These are phyloP conservation scores for Chaetoceros muelleri DNA, from an alignment of 108 stramenopile genomes.

Conservation along the genomic window DNA sequence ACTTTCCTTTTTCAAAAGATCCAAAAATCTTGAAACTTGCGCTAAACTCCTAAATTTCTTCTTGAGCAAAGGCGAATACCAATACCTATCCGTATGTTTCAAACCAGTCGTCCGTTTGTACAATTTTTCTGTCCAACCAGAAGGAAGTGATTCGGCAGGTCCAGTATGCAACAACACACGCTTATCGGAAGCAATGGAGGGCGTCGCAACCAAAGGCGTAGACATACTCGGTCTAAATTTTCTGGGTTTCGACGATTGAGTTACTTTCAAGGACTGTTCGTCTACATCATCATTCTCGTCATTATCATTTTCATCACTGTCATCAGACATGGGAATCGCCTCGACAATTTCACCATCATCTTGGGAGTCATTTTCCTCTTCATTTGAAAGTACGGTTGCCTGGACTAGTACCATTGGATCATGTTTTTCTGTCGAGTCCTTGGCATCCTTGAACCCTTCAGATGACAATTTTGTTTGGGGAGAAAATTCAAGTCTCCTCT, in stretches of 20 bases:
- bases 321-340: not conserved
- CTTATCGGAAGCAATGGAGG: no score
- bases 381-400: conserved; percentile 20
- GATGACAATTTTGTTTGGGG: no score
- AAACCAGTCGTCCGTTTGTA: conserved; percentile 38
- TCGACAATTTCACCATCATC: conserved; percentile 9
- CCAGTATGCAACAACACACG: no score
- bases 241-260: no score
- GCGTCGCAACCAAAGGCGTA: no score
- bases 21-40: conserved; percentile 16
- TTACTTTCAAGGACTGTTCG: not conserved
- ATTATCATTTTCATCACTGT: conserved; percentile 5
- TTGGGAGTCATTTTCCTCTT: conserved; percentile 22
- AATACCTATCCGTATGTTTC: conserved; percentile 29
- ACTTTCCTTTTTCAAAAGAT: conserved; percentile 6
- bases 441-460: not conserved
- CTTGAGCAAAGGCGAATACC: conserved; percentile 27
- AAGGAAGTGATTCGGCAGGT: no score
- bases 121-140: conserved; percentile 31
- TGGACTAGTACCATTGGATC: not conserved
- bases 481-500: no score
- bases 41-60: conserved; percentile 28
- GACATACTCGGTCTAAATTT: no score
- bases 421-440: not conserved
- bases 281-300: conserved; percentile 8